These are phyloP conservation scores for Ustulina deusta DNA, from an alignment of 2,329 filamentous ascomycete genomes.

Conservation along the genomic window DNA sequence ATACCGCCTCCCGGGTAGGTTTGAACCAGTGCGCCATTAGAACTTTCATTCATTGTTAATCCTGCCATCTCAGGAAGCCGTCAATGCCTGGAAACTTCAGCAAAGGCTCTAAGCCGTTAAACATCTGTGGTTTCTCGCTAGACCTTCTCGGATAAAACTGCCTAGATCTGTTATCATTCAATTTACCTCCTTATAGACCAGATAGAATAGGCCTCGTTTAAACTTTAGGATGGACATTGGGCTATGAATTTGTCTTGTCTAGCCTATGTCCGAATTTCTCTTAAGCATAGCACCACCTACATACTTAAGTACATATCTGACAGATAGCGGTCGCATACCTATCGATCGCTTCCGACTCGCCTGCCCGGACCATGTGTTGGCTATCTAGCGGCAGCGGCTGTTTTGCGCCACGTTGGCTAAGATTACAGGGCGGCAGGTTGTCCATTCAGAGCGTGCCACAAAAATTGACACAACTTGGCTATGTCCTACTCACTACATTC, in stretches of 20 bases:
- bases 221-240: too few species aligned
- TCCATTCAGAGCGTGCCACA: slow-evolving; percentile 22
- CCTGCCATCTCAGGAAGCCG: neutral
- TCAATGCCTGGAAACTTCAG: neutral
- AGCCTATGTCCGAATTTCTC: too few species aligned
- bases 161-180: too few species aligned
- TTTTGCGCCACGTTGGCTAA: neutral
- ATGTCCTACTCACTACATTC: neutral
- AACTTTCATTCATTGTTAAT: neutral
- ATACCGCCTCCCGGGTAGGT: neutral
- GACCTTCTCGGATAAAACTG: too few species aligned
- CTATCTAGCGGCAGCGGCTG: too few species aligned
- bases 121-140: too few species aligned
- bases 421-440: neutral
- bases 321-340: slow-evolving; percentile 28
- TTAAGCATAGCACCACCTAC: too few species aligned
- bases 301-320: too few species aligned
- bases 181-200: too few species aligned
- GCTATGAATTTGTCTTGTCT: too few species aligned
- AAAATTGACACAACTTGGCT: neutral
- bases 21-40: neutral
- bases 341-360: slow-evolving; percentile 7
- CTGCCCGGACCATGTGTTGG: neutral
- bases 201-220: too few species aligned
- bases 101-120: neutral